phyloP scores from a whole-genome alignment of 2,329 filamentous ascomycete species.

The Hypoxylon sp. region DNA sequence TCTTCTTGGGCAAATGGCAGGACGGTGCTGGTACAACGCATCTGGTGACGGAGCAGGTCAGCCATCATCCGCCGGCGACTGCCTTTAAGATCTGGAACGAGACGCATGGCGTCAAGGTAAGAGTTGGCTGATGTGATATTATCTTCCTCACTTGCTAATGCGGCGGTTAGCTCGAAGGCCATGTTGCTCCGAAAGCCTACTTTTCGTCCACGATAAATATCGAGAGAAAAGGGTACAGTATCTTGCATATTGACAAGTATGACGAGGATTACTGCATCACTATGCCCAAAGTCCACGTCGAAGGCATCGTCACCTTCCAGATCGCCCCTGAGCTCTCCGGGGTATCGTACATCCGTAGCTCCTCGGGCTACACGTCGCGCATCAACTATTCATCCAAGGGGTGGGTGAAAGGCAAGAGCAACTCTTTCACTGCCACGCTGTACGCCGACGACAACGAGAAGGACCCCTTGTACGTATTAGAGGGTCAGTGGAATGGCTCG shows the following conservation, averaged over 20 bases:
- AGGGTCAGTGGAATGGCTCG: conserved; percentile 88
- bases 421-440: conserved; percentile 80
- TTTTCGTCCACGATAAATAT: conserved; percentile 94
- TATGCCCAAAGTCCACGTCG: conserved; percentile 89
- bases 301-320: conserved; percentile 84
- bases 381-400: conserved; percentile 94
- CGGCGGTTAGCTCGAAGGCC: conserved; percentile 70
- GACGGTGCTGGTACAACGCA: conserved; percentile 82
- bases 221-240: conserved; percentile 90
- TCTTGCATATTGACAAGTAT: conserved; percentile 68
- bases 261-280: conserved; percentile 78
- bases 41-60: conserved; percentile 92
- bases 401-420: conserved; percentile 96
- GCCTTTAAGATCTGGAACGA: conserved; percentile 93
- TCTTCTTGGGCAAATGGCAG: conserved; percentile 91
- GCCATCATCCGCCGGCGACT: conserved; percentile 92
- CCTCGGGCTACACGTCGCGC: conserved; percentile 84
- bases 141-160: conserved; percentile 1
- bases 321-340: conserved; percentile 93
- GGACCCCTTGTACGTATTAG: conserved; percentile 78
- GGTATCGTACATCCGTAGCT: conserved; percentile 84
- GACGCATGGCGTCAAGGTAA: conserved; percentile 71
- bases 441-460: conserved; percentile 76
- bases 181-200: conserved; percentile 95
- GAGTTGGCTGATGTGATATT: background rate